Evolutionary conservation across 2,329 filamentous ascomycete species (phyloP), one percentile per base, ranked within the genome.

Genomic region (Acarospora socialis): DNA sequence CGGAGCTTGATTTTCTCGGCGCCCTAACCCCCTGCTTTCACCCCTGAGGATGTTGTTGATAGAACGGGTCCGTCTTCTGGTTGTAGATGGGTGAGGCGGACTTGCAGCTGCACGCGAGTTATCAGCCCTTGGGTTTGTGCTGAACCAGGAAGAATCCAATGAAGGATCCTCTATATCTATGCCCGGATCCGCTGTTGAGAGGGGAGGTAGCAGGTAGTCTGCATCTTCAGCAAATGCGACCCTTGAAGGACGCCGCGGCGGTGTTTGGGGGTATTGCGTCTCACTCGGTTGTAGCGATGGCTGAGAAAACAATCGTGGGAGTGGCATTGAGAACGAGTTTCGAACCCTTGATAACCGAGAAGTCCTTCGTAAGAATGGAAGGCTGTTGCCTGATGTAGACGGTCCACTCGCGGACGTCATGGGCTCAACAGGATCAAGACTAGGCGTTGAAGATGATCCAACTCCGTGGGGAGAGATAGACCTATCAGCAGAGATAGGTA

Each of bases 1-100:
- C 46, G 68, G 68, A 3, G 70, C 71, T 45, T 74, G 70, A 44
- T 77, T 72, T 44, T 74, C 70, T 39, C 63, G 61, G 19, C 65
- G n/a, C n/a, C n/a, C n/a, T n/a, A n/a, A n/a, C n/a, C n/a, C n/a
- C n/a, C n/a, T n/a, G n/a, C n/a, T n/a, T n/a, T n/a, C n/a, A n/a
- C n/a, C n/a, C n/a, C n/a, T n/a, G n/a, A n/a, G n/a, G n/a, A n/a
- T n/a, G n/a, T n/a, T n/a, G n/a, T 36, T 4, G 52, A 45, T 10
- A 48, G 43, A 20, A 42, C 43, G n/a, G 44, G 46, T 20, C 49
- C 46, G 16, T 54, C 31, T 23, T 54, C 50, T 13, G 54, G n/a
- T n/a, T n/a, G n/a, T n/a, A n/a, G n/a, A n/a, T n/a, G n/a, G n/a
- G n/a, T n/a, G n/a, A n/a, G n/a, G n/a, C n/a, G n/a, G n/a, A n/a